Conservation (phyloP, 352 stramenopile species). For the Globisporangium nunn region DNA sequence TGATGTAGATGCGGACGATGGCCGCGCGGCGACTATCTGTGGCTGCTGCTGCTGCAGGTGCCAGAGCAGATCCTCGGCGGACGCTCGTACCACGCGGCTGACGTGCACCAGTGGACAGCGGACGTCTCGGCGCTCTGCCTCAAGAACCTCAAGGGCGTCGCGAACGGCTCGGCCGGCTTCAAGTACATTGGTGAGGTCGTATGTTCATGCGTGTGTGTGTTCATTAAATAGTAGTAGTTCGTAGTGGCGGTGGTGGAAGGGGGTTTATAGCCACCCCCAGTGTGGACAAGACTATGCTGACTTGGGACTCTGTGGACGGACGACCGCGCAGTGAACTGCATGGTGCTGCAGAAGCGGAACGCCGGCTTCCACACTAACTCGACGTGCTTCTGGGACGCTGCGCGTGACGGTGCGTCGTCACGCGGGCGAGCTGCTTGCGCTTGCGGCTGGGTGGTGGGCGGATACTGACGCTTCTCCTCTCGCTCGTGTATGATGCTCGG, state of each 20-base stretch:
- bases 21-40: no score
- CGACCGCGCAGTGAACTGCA: slow-evolving; percentile 61
- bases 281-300: not conserved
- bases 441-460: no score
- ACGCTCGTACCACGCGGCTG: slow-evolving; percentile 69
- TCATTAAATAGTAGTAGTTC: slow-evolving; percentile 8
- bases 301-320: not conserved
- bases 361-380: slow-evolving; percentile 83
- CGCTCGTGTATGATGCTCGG: not conserved
- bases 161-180: slow-evolving; percentile 80
- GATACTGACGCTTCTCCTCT: not conserved
- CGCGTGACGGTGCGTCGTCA: slow-evolving; percentile 63
- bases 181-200: slow-evolving; percentile 72
- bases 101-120: slow-evolving; percentile 74
- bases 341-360: slow-evolving; percentile 87
- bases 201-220: not conserved
- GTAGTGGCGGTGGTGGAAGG: no score
- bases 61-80: slow-evolving; percentile 59
- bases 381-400: slow-evolving; percentile 82
- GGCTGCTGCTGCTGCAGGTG: slow-evolving; percentile 27
- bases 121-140: slow-evolving; percentile 76
- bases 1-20: not conserved
- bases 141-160: slow-evolving; percentile 79
- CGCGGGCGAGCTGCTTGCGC: not conserved
- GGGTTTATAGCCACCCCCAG: not conserved